phyloP scores from a whole-genome alignment of 2,329 filamentous ascomycete genomes.

The Xylariaceae sp. region DNA sequence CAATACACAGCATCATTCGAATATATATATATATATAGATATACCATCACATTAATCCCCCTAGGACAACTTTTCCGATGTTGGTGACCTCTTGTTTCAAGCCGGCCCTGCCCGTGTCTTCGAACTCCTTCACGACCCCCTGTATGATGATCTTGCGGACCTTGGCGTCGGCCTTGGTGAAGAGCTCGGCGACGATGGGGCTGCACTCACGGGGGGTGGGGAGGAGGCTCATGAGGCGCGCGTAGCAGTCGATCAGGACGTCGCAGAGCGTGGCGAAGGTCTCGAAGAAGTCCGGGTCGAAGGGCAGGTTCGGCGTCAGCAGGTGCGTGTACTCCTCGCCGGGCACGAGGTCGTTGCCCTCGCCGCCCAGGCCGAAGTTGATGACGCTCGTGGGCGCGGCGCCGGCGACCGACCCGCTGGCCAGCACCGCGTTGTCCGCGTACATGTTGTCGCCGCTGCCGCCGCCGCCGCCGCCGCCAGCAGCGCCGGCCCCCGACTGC shows the following conservation, averaged over 20 bases:
- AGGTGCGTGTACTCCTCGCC: constrained; percentile 89
- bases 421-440: constrained; percentile 23
- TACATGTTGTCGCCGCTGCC: constrained; percentile 47
- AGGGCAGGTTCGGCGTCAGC: constrained; percentile 88
- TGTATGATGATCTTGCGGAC: constrained; percentile 88
- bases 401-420: constrained; percentile 34
- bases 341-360: constrained; percentile 69
- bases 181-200: constrained; percentile 75
- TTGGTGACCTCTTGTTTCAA: constrained; percentile 82
- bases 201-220: constrained; percentile 74
- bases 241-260: constrained; percentile 90
- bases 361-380: constrained; percentile 53
- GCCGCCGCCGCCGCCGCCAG: no score
- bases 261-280: constrained; percentile 96
- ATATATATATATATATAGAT: constrained; percentile 1
- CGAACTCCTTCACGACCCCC: constrained; percentile 87
- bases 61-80: constrained; percentile 85
- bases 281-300: constrained; percentile 96
- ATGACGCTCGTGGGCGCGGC: constrained; percentile 50
- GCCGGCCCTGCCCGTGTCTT: constrained; percentile 77
- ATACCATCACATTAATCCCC: constrained; percentile 70
- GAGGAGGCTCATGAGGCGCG: constrained; percentile 73
- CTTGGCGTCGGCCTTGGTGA: constrained; percentile 83
- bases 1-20: constrained; percentile 1
- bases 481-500: no score